A percentile compares a stretch with the other conserved stretches of the same genome.
Conservation (phyloP, 23 red algal genomes). For the Chondrus crispus region DNA sequence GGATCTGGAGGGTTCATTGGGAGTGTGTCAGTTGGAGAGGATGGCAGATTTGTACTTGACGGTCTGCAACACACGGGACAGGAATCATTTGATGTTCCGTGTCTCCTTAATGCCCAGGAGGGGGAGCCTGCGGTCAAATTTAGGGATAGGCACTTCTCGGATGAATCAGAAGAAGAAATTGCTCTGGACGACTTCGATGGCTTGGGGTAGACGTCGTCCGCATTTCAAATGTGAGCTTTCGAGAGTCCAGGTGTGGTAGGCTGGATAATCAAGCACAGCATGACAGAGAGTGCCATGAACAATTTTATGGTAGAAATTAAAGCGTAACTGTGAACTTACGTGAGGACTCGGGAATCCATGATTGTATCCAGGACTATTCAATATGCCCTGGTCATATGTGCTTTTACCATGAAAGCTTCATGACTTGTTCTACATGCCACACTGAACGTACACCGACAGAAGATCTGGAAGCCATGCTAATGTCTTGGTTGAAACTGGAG, state of each 20-base stretch:
- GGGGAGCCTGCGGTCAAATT: too few relatives aligned
- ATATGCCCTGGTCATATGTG: conserved; percentile 17
- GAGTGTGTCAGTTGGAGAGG: too few relatives aligned
- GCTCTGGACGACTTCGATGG: too few relatives aligned
- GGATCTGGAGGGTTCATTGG: too few relatives aligned
- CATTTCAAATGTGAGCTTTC: background rate
- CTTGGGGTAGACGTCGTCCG: too few relatives aligned
- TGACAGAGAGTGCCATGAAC: background rate
- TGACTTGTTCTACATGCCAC: background rate
- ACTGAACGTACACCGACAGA: background rate
- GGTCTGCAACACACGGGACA: too few relatives aligned
- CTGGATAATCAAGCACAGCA: background rate
- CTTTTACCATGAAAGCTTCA: background rate
- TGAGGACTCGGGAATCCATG: background rate
- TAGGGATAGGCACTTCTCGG: too few relatives aligned
- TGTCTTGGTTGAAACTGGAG: too few relatives aligned
- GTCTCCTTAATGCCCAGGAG: too few relatives aligned
- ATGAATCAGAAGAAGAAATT: too few relatives aligned
- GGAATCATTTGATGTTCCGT: too few relatives aligned
- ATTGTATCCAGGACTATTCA: background rate
- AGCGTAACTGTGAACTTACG: background rate
- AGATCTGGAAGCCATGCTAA: background rate
- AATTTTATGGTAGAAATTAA: background rate
- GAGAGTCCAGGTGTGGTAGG: background rate
- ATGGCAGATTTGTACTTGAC: too few relatives aligned